Base-by-base conservation (phyloP, 192 early-diverging fungal genomes). In the Entrophospora sp. region DNA sequence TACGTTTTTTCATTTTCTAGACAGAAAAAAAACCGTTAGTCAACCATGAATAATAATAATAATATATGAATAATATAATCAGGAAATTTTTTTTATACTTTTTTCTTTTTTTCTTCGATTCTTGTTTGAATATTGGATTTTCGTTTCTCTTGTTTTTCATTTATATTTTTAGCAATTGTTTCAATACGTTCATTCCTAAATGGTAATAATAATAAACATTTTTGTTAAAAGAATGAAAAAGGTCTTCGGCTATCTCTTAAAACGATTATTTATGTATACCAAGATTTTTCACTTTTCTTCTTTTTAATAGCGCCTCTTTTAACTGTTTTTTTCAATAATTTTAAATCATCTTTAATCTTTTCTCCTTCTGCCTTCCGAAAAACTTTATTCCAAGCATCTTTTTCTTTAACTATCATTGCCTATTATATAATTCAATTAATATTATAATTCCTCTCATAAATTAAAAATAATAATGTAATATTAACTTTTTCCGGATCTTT, bases 281-380 rank as follows among this genome's bases (percentile, higher is more conserved):
- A 98, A 51, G 88, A 86, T 52, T 85, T 77, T 25, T 82, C 69
- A 64, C 89, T 91, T 87, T 92, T 95, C 70, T 72, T 75, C 85
- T 98, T 98, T 56, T 76, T 67, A 66, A 89, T 80, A 61, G 91
- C 85, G 62, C 88, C 80, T 45, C 90, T 85, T 73, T 93, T 94
- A 42, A 98, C 82, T 0, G 89, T 89, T 76, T 94, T 95, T 75
- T 95, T 93, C 35, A 98, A 79, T 38, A 95, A 74, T 70, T 86
- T 91, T 58, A 85, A 69, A 46, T 98, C 90, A 71, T 98, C 95
- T 76, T 93, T 91, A 61, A 95, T 81, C 76, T 93, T 94, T 69
- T 93, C 89, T 65, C 95, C 95, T 64, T 82, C 77, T 2, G 94
- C 93, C 72, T 87, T 79, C 55, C 84, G 81, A 53, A 89, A 49